Evolutionary conservation across 768 basidiomycete genomes (phyloP), one percentile per base, ranked within the genome.

Genomic region (Termitomyces sp.): DNA sequence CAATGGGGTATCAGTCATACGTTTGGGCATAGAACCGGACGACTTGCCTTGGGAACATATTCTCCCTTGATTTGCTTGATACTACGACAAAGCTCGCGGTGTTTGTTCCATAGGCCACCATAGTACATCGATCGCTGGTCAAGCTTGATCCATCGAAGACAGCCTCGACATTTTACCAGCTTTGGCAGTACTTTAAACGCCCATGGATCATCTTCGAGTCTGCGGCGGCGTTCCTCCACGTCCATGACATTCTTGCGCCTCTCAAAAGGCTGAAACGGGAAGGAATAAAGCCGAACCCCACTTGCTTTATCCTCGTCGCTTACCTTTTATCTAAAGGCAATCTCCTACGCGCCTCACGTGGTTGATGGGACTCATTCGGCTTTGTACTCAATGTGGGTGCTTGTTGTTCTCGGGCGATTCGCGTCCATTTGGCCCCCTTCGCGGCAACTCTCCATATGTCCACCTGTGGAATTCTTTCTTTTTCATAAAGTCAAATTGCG

Each of bases 231-330:
- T 37, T 52, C 58, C 10, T 47, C 40, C 19, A 21, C 26, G 40
- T 59, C 58, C 58, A 59, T 59, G 21, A 55, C 37, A 40, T 59
- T 55, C 31, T 55, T 55, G 31, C 57, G 51, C 42, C 35, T 58
- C 17, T 26, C 31, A 21, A 30, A 42, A 17, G 53, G 57, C 42
- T 21, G 57, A 50, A 47, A 47, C 30, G 46, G 46, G 37, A 44
- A 31, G 45, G 45, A 40, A 50, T 43, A 50, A 51, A 51, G 21
- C 44, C 35, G 31, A 21, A 48, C 11, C 52, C 44, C 5, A 30
- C 11, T 23, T 47, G 40, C 38, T 47, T 49, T 49, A 31, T 49
- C 14, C 17, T 56, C 17, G n/a, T 41, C 41, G 41, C n/a, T 19
- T 19, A 41, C 12, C 11, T 35, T 43, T 52, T 53, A 40, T 49